Evolutionary conservation across 306 rosid genomes (phyloP).

Genomic region (Cucurbita ficifolia): DNA sequence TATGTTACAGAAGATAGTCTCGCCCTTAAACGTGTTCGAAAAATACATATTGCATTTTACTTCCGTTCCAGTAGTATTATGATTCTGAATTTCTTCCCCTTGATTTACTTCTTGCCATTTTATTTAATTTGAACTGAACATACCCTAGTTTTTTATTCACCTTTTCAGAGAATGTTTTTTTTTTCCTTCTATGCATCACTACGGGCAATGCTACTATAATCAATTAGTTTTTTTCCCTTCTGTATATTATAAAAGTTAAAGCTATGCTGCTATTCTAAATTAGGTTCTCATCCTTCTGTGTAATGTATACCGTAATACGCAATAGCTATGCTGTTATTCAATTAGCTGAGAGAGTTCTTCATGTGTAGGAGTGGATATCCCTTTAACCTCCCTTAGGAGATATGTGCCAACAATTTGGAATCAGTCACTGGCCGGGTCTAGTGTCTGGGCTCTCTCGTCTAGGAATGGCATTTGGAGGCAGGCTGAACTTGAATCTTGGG

Average conservation of each 20-base stretch:
- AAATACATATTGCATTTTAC: neutral
- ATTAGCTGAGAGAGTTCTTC: conserved; percentile 6
- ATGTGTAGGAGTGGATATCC: conserved; percentile 61
- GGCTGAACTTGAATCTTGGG: conserved; percentile 91
- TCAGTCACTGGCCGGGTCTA: conserved; percentile 59
- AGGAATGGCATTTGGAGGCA: conserved; percentile 60
- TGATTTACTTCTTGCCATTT: neutral
- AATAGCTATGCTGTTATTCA: neutral
- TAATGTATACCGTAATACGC: neutral
- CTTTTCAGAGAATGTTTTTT: neutral
- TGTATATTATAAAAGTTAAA: neutral
- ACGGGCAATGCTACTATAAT: neutral
- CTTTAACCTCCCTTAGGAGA: conserved; percentile 49
- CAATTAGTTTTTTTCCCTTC: neutral
- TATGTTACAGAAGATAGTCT: neutral
- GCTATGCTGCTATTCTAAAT: neutral
- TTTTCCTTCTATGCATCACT: neutral
- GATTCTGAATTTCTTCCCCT: neutral
- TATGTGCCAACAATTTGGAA: conserved; percentile 63
- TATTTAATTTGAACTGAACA: neutral
- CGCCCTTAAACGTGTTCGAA: neutral
- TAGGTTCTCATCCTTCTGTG: neutral
- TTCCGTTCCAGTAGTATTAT: neutral
- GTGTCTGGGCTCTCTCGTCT: conserved; percentile 64
- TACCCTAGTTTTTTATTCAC: neutral